Evolutionary conservation across 2,329 filamentous ascomycete genomes (phyloP), one percentile per base, ranked within the genome.

Genomic region (Colletotrichum caudatum): DNA sequence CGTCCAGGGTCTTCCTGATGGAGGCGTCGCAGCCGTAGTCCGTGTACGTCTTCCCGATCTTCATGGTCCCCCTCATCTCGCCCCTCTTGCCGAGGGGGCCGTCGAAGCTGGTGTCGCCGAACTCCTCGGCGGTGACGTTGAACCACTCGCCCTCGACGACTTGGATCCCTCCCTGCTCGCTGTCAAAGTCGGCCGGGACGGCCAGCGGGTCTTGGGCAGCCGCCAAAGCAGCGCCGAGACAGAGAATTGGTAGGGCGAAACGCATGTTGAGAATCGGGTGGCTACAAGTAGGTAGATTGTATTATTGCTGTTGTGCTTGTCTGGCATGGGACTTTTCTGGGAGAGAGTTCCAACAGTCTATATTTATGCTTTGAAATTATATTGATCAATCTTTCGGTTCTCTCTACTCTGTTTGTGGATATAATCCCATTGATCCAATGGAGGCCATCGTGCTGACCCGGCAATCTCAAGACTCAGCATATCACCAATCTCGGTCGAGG

Each of bases 1-100:
- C n/a, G 9, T 50, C 46, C 9, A 50, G n/a, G 1, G 46, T 50
- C 46, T 23, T 12, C 46, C 46, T 50, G 46, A 26, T 50, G 46
- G 46, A 50, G n/a, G 46, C 46, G 11, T 50, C 46, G 46, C 46
- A 50, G 46, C 46, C 46, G n/a, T 50, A 50, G 46, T 50, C 46
- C 46, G 26, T 50, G 46, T 23, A 23, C 9, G 46, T 50, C n/a
- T 14, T 50, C 5, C 46, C 46, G 46, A 50, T 14, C 12, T 23
- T 50, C 46, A 50, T 50, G 46, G 46, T 50, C 5, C 46, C 46
- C 3, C 46, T 23, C 46, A 50, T 50, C 46, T 11, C 46, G 5
- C 8, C 46, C 20, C 46, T 48, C 46, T 23, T 48, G 1, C 5
- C 46, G 46, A 48, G 46, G 7, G 46, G 9, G 20, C 9, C 14